Evolutionary conservation across 108 stramenopile species (phyloP), one percentile per base, ranked within the genome.

Genomic region (Cyclotella kingstonii): DNA sequence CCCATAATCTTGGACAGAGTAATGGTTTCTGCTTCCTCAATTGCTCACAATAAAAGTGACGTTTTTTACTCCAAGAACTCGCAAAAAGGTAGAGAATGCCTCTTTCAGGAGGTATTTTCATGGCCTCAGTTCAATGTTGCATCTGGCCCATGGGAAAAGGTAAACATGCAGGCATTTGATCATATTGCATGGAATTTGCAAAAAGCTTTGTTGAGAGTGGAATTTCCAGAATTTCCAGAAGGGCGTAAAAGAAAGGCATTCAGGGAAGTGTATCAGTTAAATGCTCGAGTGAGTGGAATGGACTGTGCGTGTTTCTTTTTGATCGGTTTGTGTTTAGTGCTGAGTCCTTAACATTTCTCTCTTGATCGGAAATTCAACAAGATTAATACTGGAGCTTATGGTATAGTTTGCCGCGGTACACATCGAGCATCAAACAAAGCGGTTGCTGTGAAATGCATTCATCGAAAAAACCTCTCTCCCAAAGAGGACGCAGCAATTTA

Each of bases 311-410:
- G n/a, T n/a, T n/a, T n/a, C n/a, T n/a, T n/a, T n/a, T n/a, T n/a
- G n/a, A n/a, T n/a, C n/a, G n/a, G n/a, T n/a, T n/a, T n/a, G n/a
- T n/a, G n/a, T n/a, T n/a, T n/a, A n/a, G n/a, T n/a, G n/a, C n/a
- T n/a, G n/a, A n/a, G n/a, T n/a, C n/a, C n/a, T n/a, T n/a, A n/a
- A 2, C 9, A 23, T 18, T 46, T 19, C 23, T 46, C 23, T 3
- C 19, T 19, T 22, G 9, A 46, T 23, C 10, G 10, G 2, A 46
- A 2, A 2, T 23, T 4, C 5, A 2, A 4, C 43, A 68, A 87
- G 84, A 79, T 91, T 55, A 87, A 91, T 68, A 83, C 86, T 2
- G 90, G 90, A 19, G 86, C 90, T 11, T 91, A 84, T 57, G 86
- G 85, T 7, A 88, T 86, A 8, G 90, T 91, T 14, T 91, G 86